Evolutionary conservation across 352 stramenopile species (phyloP).

Genomic region (Phytophthora nicotianae): DNA sequence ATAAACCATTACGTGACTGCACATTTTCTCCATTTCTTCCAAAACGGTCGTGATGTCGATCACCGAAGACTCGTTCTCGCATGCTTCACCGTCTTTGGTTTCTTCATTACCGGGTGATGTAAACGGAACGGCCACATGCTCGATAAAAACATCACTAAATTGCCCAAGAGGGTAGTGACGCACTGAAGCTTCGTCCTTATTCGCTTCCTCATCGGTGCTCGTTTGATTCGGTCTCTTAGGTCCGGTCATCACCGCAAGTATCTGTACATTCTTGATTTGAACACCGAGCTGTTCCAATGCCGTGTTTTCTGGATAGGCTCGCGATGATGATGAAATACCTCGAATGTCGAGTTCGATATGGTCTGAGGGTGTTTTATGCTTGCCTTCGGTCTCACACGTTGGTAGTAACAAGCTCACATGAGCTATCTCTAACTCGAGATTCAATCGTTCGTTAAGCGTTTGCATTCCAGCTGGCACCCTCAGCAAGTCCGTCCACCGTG

Average conservation of each 20-base stretch:
- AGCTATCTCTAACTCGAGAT: conserved; percentile 51
- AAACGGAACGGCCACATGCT: conserved; percentile 53
- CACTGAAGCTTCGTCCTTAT: not conserved
- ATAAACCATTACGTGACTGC: conserved; percentile 41
- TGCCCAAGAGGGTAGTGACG: conserved; percentile 21
- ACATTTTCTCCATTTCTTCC: conserved; percentile 62
- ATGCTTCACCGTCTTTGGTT: conserved; percentile 13
- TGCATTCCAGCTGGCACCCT: conserved; percentile 41
- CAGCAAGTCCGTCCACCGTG: conserved; percentile 63
- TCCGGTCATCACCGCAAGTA: conserved; percentile 45
- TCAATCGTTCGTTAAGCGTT: conserved; percentile 51
- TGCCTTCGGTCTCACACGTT: conserved; percentile 47
- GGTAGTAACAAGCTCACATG: conserved; percentile 52
- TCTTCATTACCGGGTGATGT: conserved; percentile 24
- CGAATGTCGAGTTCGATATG: conserved; percentile 56
- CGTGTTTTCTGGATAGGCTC: conserved; percentile 42
- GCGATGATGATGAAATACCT: conserved; percentile 49
- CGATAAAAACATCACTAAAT: conserved; percentile 46
- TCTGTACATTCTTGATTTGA: conserved; percentile 38
- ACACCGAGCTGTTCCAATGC: conserved; percentile 60
- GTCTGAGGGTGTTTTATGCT: conserved; percentile 51
- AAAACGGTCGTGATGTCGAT: conserved; percentile 58
- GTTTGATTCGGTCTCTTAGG: conserved; percentile 9
- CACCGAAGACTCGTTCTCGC: conserved; percentile 1
- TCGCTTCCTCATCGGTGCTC: not conserved